Evolutionary conservation across 1,139 yeast genomes (phyloP), one percentile per base, ranked within the genome.

Genomic region (Groenewaldozyma sp.): DNA sequence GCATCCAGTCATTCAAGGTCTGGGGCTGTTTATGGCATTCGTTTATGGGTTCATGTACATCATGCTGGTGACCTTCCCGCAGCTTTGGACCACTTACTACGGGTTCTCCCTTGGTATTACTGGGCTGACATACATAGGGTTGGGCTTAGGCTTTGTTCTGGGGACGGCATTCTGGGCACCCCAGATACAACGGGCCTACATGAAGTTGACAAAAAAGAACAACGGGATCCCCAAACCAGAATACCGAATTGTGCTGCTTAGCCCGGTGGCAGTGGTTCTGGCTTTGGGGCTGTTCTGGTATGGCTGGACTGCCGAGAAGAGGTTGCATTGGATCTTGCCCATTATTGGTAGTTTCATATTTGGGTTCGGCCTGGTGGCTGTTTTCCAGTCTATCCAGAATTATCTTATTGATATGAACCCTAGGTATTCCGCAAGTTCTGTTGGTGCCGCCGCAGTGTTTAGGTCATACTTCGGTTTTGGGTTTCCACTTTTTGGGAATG

Each of bases 391-490:
- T 28, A 73, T 76, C 46, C 82, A 76, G 53, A 70, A 70, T 49
- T 77, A 77, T 48, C 59, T 77, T 42, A 76, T 77, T 38, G 81
- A 77, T 50, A 76, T 77, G 77, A 76, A 76, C 53, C 78, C 78
- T 28, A 64, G 78, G 45, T 74, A 73, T 48, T 72, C 81, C 6
- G 82, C 82, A 2, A 68, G 76, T 20, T 54, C 63, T 2, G 55
- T 76, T 35, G 81, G 80, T 2, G 79, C 82, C 0, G 77, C 78
- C 0, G 75, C 81, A 0, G 72, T 76, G 34, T 75, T 75, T 54
- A 58, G 84, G 44, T 74, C 80, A 5, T 55, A 65, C 36, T 67
- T 76, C 51, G 82, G 81, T 1, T 75, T 74, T 50, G 67, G 70
- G 14, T 74, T 76, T 43, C 62, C 63, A 11, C 44, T 54, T 24